phyloP scores from a whole-genome alignment of 306 rosid species.

The Begonia peltatifolia region DNA sequence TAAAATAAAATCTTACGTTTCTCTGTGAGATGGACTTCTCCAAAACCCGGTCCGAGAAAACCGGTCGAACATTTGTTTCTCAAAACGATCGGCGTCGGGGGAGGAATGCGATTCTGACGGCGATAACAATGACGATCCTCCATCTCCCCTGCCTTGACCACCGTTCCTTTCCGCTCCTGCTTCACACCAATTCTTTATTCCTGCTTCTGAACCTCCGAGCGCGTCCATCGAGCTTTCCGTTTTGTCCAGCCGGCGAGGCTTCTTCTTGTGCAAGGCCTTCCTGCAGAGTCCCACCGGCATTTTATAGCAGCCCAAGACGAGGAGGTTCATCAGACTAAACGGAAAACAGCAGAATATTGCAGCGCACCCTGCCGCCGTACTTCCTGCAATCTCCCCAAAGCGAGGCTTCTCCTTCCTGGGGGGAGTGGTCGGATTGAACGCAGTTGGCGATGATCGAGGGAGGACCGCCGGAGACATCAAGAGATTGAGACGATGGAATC shows the following conservation, averaged over 20 bases:
- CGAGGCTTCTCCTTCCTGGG: constrained; percentile 6
- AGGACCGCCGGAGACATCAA: neutral
- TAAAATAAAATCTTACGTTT: constrained; percentile 3
- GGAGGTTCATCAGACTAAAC: constrained; percentile 36
- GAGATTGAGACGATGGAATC: too few species aligned
- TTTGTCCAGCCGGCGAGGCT: constrained; percentile 9
- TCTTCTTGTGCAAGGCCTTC: constrained; percentile 23
- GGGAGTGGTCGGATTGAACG: neutral
- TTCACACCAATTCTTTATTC: neutral
- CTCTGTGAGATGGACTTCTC: constrained; percentile 51
- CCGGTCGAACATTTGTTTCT: constrained; percentile 62
- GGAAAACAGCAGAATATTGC: constrained; percentile 79
- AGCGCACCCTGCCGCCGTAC: constrained; percentile 61
- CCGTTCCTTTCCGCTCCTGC: neutral
- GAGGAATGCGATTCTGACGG: neutral
- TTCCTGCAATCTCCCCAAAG: constrained; percentile 49
- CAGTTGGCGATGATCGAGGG: neutral
- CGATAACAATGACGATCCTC: constrained; percentile 3
- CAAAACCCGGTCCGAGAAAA: constrained; percentile 58
- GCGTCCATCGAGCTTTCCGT: constrained; percentile 11
- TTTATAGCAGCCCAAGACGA: constrained; percentile 34
- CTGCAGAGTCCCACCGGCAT: constrained; percentile 35
- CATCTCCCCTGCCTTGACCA: neutral
- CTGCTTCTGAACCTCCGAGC: neutral
- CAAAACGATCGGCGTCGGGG: constrained; percentile 20